Percentiles rank a stretch among this genome's conserved stretches.
Evolutionary conservation across 2,329 filamentous ascomycete genomes (phyloP).

Genomic region (Penicillium griseofulvum): DNA sequence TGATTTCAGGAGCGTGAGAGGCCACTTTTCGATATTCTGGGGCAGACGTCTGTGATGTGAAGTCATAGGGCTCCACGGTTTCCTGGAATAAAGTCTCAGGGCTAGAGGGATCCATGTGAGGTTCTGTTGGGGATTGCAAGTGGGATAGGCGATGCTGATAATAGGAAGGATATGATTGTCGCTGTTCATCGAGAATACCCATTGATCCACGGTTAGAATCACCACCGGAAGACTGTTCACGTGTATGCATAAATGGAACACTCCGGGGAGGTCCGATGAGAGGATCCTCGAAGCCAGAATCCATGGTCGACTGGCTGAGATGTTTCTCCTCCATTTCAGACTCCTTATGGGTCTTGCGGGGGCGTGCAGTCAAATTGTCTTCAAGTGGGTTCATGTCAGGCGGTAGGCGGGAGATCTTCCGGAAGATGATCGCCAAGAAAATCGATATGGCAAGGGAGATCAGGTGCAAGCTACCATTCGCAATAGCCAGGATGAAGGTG

Average conservation of each 20-base stretch:
- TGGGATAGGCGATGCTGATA: constrained; percentile 34
- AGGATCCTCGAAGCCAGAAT: constrained; percentile 43
- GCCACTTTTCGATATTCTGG: constrained; percentile 28
- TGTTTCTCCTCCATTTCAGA: constrained; percentile 63
- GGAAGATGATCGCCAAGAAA: constrained; percentile 76
- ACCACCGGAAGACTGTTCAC: constrained; percentile 61
- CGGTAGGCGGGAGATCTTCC: constrained; percentile 75
- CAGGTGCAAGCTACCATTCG: constrained; percentile 65
- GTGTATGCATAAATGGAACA: constrained; percentile 78
- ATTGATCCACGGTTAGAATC: constrained; percentile 53
- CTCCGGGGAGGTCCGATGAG: constrained; percentile 47
- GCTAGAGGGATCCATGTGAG: constrained; percentile 26
- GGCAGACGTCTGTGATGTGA: constrained; percentile 27
- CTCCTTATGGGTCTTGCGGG: constrained; percentile 70
- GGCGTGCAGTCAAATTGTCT: constrained; percentile 70
- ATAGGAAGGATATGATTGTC: constrained; percentile 51
- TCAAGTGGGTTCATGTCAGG: constrained; percentile 96
- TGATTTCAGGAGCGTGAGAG: constrained; percentile 32
- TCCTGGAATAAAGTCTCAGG: constrained; percentile 32
- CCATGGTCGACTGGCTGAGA: constrained; percentile 51
- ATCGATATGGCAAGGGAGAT: constrained; percentile 68
- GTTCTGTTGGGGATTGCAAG: constrained; percentile 26
- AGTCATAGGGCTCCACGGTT: constrained; percentile 28
- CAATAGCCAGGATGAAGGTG: constrained; percentile 66
- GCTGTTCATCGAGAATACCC: constrained; percentile 45